A percentile compares a stretch with the other conserved stretches of the same genome.
Evolutionary conservation across 345 rosid species (phyloP).

Genomic region (Pistacia integerrima): DNA sequence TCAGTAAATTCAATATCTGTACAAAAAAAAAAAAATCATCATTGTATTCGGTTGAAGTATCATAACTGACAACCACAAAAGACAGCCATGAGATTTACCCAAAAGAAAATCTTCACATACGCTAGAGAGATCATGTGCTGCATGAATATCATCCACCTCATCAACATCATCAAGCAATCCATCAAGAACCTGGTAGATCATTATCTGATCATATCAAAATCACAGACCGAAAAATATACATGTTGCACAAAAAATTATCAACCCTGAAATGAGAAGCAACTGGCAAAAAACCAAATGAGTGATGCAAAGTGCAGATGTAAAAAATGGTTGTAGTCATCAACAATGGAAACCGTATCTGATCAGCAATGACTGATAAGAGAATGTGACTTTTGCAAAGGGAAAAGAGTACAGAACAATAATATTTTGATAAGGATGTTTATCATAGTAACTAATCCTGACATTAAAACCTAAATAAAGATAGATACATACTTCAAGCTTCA

Average conservation of each 20-base stretch:
- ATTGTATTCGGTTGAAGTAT: background rate
- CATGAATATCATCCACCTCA: conserved; percentile 69
- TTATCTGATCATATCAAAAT: conserved; percentile 19
- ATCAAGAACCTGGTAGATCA: conserved; percentile 66
- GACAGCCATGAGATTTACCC: conserved; percentile 37
- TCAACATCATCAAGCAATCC: conserved; percentile 70
- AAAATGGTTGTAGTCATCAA: background rate
- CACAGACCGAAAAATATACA: conserved; percentile 4
- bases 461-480: conserved; percentile 17
- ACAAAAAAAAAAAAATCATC: background rate
- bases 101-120: conserved; percentile 50
- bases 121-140: conserved; percentile 50
- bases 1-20: conserved; percentile 67
- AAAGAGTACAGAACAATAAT: conserved; percentile 6
- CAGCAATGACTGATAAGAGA: background rate
- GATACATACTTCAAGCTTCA: conserved; percentile 69
- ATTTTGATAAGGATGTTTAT: background rate
- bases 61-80: conserved; percentile 6
- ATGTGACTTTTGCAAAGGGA: background rate
- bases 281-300: conserved; percentile 3
- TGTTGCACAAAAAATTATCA: conserved; percentile 5
- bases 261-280: background rate
- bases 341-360: background rate
- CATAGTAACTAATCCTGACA: conserved; percentile 11
- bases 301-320: background rate